These are phyloP conservation scores for Trichophyton mentagrophytes DNA, from an alignment of 2,329 filamentous ascomycete genomes.

Conservation along the genomic window DNA sequence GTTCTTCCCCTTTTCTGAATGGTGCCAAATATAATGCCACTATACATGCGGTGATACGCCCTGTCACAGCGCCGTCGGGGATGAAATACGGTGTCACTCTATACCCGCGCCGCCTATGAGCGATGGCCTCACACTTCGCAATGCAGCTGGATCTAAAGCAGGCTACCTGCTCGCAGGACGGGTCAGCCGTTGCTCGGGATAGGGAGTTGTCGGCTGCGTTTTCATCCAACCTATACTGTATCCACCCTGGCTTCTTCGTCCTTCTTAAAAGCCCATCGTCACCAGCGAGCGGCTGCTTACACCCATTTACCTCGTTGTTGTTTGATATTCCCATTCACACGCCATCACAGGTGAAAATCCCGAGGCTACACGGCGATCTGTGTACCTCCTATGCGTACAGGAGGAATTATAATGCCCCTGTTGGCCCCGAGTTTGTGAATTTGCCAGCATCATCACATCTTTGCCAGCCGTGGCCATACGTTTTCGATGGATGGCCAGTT, in stretches of 20 bases:
- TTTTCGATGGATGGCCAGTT: background rate
- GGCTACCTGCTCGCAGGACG: background rate
- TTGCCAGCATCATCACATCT: background rate
- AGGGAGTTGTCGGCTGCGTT: background rate
- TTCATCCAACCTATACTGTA: background rate
- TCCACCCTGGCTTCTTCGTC: background rate
- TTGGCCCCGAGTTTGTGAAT: background rate
- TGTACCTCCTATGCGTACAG: background rate
- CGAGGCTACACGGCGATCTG: background rate
- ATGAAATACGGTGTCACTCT: background rate
- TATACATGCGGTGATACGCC: background rate
- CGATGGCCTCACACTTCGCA: background rate
- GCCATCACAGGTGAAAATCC: background rate
- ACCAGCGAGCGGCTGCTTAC: background rate
- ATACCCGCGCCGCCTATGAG: background rate
- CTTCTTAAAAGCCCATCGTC: background rate
- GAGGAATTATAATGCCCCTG: background rate
- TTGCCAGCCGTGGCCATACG: background rate
- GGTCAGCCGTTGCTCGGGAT: background rate
- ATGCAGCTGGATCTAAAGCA: background rate
- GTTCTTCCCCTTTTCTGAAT: background rate
- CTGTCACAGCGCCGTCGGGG: background rate
- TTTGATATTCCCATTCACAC: background rate
- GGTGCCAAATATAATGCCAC: background rate
- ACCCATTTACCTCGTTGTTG: background rate